Conservation (phyloP, 768 basidiomycete species). For the Pleurotus ostreatus region DNA sequence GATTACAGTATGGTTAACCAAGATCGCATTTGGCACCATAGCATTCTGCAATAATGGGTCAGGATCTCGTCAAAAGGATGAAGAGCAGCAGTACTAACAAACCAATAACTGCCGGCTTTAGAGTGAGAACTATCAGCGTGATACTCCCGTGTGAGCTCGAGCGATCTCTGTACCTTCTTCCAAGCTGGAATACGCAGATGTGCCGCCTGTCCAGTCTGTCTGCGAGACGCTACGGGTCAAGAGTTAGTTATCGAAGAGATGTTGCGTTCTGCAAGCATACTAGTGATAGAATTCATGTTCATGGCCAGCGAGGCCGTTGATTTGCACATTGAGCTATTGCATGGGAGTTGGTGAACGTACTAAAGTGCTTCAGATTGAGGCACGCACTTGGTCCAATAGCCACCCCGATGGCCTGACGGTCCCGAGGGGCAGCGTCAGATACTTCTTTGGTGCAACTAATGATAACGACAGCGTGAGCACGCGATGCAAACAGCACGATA, state of each 20-base stretch:
- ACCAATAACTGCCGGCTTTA: constrained; percentile 56
- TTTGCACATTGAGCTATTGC: constrained; percentile 35
- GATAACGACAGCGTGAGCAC: background rate
- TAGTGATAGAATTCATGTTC: constrained; percentile 40
- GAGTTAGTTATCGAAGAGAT: background rate
- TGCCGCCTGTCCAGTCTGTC: constrained; percentile 40
- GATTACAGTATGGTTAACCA: constrained; percentile 41
- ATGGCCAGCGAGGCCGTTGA: constrained; percentile 39
- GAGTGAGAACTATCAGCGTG: background rate
- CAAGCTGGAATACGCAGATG: constrained; percentile 34
- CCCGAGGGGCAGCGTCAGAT: constrained; percentile 34
- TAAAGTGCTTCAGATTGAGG: background rate
- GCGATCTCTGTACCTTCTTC: constrained; percentile 32
- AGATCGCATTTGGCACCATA: constrained; percentile 49
- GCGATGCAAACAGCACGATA: background rate
- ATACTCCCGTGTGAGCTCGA: too few species aligned
- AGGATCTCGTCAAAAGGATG: background rate
- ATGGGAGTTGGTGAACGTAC: background rate
- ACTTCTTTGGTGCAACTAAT: constrained; percentile 40
- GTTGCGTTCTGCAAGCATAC: constrained; percentile 15
- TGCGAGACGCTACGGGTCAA: constrained; percentile 25
- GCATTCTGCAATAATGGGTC: constrained; percentile 32
- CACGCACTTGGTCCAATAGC: constrained; percentile 35
- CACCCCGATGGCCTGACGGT: constrained; percentile 35
- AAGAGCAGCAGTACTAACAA: constrained; percentile 31